Evolutionary conservation across 2,329 filamentous ascomycete species (phyloP).

Genomic region (Pyrenophora teres): DNA sequence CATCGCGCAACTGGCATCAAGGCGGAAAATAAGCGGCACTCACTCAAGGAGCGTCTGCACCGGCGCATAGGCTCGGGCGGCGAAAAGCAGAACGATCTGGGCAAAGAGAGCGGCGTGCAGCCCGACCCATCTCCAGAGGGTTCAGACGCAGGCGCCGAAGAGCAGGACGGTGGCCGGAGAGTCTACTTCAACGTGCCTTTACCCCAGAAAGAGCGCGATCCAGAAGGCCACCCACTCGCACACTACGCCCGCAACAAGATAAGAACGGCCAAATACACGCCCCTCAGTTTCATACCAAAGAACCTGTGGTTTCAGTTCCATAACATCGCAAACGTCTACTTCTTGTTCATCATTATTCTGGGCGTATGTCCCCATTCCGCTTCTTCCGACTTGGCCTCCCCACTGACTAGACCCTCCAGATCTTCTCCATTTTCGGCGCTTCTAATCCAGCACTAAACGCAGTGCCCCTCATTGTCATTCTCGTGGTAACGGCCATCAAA

Average conservation of each 20-base stretch:
- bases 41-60: slow-evolving; percentile 77
- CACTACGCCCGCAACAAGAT: slow-evolving; percentile 92
- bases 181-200: slow-evolving; percentile 88
- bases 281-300: slow-evolving; percentile 92
- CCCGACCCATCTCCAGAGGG: slow-evolving; percentile 53
- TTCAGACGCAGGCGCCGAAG: slow-evolving; percentile 48
- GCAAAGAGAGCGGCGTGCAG: slow-evolving; percentile 40
- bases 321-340: slow-evolving; percentile 98
- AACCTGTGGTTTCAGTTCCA: slow-evolving; percentile 98
- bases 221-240: slow-evolving; percentile 73
- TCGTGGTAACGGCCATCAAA: slow-evolving; percentile 86
- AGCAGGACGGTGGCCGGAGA: slow-evolving; percentile 52
- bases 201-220: slow-evolving; percentile 74
- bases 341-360: slow-evolving; percentile 93
- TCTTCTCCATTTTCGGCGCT: slow-evolving; percentile 94
- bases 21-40: slow-evolving; percentile 77
- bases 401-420: slow-evolving; percentile 59
- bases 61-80: slow-evolving; percentile 62
- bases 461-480: slow-evolving; percentile 90
- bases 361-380: slow-evolving; percentile 66
- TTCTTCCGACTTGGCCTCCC: slow-evolving; percentile 10
- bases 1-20: slow-evolving; percentile 78
- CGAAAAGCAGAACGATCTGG: slow-evolving; percentile 64
- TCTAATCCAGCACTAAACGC: slow-evolving; percentile 87
- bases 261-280: slow-evolving; percentile 95